Conservation (phyloP, 371 early-diverging fungal genomes). For the Mucor velutinosus region DNA sequence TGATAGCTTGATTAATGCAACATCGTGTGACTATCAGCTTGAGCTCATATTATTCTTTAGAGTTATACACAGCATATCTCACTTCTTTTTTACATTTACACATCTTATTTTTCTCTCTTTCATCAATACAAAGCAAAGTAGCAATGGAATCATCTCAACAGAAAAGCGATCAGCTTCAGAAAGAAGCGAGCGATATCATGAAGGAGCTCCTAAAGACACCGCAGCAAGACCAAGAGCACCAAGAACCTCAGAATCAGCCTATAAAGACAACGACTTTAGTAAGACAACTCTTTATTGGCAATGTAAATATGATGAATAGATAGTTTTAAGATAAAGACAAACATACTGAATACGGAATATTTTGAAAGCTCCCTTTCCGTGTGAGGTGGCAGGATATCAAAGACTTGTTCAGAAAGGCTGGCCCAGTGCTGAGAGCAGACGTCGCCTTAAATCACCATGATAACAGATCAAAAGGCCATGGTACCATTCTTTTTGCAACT, state of each 20-base stretch:
- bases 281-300: conserved; percentile 67
- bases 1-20: background rate
- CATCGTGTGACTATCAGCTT: background rate
- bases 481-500: conserved; percentile 69
- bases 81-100: background rate
- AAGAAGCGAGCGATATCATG: background rate
- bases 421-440: conserved; percentile 69
- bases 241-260: background rate
- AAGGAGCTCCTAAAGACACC: background rate
- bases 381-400: conserved; percentile 82
- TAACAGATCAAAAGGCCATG: conserved; percentile 70
- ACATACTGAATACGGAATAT: background rate
- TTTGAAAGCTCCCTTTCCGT: conserved; percentile 68
- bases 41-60: background rate
- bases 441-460: conserved; percentile 64
- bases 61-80: background rate
- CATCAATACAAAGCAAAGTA: background rate
- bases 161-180: background rate
- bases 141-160: background rate
- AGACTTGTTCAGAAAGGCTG: conserved; percentile 76
- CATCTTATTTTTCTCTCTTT: background rate
- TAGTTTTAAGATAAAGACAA: background rate
- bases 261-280: conserved; percentile 36
- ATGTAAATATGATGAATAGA: conserved; percentile 42
- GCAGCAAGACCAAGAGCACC: background rate